These are phyloP conservation scores for Trichoderma virens DNA, from an alignment of 495 filamentous ascomycete genomes.

Conservation along the genomic window DNA sequence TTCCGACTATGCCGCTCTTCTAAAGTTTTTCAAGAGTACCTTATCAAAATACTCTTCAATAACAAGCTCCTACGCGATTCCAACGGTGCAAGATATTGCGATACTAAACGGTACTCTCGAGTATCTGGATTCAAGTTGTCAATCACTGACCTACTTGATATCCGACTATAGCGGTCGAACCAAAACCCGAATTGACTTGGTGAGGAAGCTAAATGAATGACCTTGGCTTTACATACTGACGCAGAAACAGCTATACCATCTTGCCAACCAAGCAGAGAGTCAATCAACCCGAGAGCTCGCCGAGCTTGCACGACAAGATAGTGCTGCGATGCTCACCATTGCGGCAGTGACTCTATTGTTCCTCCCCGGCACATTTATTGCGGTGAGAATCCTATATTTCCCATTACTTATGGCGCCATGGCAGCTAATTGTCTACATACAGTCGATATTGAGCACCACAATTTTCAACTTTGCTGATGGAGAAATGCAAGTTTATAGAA, in stretches of 20 bases:
- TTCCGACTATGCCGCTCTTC: background rate
- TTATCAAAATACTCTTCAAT: background rate
- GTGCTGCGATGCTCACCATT: background rate
- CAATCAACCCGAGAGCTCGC: background rate
- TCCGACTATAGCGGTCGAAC: background rate
- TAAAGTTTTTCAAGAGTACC: background rate
- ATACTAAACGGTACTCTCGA: background rate
- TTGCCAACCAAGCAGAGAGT: background rate
- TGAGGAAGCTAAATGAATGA: background rate
- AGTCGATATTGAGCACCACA: background rate
- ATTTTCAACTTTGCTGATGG: background rate
- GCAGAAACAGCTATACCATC: background rate
- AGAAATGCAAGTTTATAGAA: background rate
- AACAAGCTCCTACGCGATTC: background rate
- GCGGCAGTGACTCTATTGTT: background rate
- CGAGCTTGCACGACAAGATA: background rate
- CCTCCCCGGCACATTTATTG: background rate
- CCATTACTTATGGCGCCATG: background rate
- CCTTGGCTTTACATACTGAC: background rate
- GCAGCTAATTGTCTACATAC: background rate
- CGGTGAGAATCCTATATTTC: background rate
- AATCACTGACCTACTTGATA: background rate
- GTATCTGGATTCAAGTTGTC: background rate
- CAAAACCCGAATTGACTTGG: background rate
- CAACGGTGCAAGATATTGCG: background rate